These are phyloP conservation scores for Fagopyrum tataricum DNA, from an alignment of 148 eudicot genomes.

Conservation along the genomic window DNA sequence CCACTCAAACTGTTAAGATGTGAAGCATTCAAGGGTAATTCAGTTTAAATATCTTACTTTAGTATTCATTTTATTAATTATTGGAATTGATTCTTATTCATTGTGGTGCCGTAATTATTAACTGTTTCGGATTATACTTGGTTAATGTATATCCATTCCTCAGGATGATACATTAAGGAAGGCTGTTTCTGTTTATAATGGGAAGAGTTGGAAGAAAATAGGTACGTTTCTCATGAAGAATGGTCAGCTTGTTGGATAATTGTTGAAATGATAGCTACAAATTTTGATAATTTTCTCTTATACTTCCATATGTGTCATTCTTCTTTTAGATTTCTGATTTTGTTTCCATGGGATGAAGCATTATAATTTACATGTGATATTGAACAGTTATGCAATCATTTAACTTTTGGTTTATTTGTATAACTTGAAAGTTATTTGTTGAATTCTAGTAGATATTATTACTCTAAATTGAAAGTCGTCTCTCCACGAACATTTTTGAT, in stretches of 20 bases:
- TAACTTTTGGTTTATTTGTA: not conserved
- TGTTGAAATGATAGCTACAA: not conserved
- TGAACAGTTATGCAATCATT: not conserved
- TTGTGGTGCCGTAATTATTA: not conserved
- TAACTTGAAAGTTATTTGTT: not conserved
- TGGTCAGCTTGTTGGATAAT: not conserved
- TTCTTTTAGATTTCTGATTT: not conserved
- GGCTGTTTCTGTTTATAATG: conserved; percentile 20
- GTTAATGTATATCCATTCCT: conserved; percentile 14
- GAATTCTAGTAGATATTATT: not conserved
- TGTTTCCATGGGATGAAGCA: not conserved
- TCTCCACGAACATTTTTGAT: not conserved
- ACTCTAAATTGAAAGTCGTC: not conserved
- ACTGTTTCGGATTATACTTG: not conserved
- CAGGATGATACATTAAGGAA: conserved; percentile 25
- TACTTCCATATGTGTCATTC: not conserved
- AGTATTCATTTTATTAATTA: not conserved
- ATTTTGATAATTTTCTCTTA: not conserved
- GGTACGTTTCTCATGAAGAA: conserved; percentile 10
- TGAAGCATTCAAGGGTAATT: not conserved
- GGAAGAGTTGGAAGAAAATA: conserved; percentile 30
- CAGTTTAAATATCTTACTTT: not conserved
- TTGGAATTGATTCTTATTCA: not conserved
- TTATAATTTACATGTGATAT: not conserved
- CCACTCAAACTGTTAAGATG: not conserved